Conservation (phyloP, 495 filamentous ascomycete species). For the Talaromyces ruber region DNA sequence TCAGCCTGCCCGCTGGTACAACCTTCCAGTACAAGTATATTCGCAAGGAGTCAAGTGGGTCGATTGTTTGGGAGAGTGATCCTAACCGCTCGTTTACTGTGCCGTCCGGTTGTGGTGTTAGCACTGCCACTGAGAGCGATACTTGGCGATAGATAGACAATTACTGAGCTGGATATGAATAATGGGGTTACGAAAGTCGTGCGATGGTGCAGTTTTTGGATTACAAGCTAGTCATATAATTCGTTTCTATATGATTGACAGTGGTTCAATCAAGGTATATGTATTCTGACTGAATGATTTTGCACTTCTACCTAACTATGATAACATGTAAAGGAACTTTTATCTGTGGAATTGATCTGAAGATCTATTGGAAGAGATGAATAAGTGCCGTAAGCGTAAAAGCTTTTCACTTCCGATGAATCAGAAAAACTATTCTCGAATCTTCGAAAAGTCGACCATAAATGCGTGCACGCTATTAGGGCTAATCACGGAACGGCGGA, state of each 20-base stretch:
- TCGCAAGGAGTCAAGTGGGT: constrained; percentile 42
- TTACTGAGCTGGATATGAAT: neutral
- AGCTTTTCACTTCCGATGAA: no score
- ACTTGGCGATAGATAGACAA: constrained; percentile 19
- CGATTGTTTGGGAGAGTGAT: constrained; percentile 55
- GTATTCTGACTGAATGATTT: no score
- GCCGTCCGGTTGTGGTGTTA: constrained; percentile 34
- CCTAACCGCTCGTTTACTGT: constrained; percentile 54
- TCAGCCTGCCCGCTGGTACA: constrained; percentile 42
- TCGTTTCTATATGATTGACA: no score
- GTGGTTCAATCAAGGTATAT: no score
- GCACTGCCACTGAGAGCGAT: constrained; percentile 24
- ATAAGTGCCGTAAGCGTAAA: no score
- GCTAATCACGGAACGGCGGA: neutral
- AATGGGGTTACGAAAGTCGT: neutral
- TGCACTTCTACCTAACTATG: neutral
- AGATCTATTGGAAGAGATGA: no score
- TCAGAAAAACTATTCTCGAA: neutral
- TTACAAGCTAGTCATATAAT: no score
- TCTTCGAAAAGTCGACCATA: neutral
- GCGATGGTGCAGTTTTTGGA: neutral
- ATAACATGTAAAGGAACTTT: neutral
- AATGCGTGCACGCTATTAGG: neutral
- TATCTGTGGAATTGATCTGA: neutral
- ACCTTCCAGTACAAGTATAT: constrained; percentile 64